Evolutionary conservation across 768 basidiomycete genomes (phyloP).

Genomic region (Cystofilobasidium ferigula): DNA sequence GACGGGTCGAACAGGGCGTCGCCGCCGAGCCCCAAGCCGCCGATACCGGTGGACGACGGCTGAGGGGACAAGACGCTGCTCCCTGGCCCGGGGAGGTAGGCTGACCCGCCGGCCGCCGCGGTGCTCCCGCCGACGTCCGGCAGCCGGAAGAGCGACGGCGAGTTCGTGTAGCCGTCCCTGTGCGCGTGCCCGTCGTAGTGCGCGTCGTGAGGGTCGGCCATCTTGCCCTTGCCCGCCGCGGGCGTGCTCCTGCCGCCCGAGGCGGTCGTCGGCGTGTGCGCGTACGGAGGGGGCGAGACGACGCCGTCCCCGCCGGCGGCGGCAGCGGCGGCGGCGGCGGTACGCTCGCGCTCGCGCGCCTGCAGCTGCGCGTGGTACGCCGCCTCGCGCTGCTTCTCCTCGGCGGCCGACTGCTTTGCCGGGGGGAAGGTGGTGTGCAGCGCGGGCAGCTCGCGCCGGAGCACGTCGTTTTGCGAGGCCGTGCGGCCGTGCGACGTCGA

Average conservation of each 20-base stretch:
- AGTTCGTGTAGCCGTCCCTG: conserved; percentile 1
- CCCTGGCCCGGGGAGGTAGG: no score
- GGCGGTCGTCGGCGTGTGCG: background rate
- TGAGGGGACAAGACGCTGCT: no score
- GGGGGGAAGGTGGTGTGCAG: background rate
- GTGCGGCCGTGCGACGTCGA: background rate
- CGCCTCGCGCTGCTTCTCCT: background rate
- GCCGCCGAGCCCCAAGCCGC: background rate
- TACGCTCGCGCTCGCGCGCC: background rate
- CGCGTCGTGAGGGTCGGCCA: no score
- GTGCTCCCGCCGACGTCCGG: background rate
- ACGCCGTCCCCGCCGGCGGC: background rate
- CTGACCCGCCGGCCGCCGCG: background rate
- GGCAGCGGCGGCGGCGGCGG: no score
- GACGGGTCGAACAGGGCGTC: background rate
- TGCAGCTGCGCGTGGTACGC: background rate
- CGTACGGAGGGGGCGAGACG: background rate
- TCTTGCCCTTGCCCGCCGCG: no score
- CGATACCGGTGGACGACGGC: no score
- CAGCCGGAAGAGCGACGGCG: conserved; percentile 1
- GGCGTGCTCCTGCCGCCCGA: no score
- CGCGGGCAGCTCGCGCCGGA: conserved; percentile 3
- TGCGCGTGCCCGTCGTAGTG: background rate
- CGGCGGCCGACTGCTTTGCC: background rate
- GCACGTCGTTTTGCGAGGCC: background rate